Percentiles rank a stretch among this genome's conserved stretches.
Evolutionary conservation across 2,329 filamentous ascomycete genomes (phyloP).

Genomic region (Apiospora kogelbergensis): DNA sequence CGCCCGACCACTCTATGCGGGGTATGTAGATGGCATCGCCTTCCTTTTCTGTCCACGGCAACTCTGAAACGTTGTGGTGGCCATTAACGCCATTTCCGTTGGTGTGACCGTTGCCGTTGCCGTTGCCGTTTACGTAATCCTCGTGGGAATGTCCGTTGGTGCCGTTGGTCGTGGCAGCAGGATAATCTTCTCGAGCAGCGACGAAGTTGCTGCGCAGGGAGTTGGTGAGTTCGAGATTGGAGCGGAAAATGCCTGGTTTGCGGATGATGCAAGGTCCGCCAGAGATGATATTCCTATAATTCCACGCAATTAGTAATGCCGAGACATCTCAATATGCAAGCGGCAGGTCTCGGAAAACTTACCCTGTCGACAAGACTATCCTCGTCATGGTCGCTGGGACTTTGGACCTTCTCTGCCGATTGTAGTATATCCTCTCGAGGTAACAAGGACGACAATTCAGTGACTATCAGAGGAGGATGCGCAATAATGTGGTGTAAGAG

Average conservation of each 20-base stretch:
- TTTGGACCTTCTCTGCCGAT: not conserved
- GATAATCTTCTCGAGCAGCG: slow-evolving; percentile 67
- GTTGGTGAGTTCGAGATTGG: slow-evolving; percentile 89
- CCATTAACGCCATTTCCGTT: slow-evolving; percentile 29
- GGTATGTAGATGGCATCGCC: slow-evolving; percentile 71
- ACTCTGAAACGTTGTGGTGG: slow-evolving; percentile 34
- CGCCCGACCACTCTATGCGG: slow-evolving; percentile 68
- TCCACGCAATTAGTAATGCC: slow-evolving; percentile 24
- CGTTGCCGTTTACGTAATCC: slow-evolving; percentile 25
- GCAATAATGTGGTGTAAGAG: not conserved
- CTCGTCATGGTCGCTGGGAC: slow-evolving; percentile 58
- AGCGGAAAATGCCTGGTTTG: slow-evolving; percentile 74
- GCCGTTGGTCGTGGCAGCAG: slow-evolving; percentile 26
- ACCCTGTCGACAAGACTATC: slow-evolving; percentile 85
- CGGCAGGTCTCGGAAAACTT: slow-evolving; percentile 36
- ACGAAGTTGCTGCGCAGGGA: slow-evolving; percentile 82
- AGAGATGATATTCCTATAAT: slow-evolving; percentile 74
- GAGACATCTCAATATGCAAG: slow-evolving; percentile 11
- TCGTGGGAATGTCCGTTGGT: slow-evolving; percentile 26
- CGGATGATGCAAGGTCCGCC: slow-evolving; percentile 81
- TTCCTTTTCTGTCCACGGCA: slow-evolving; percentile 67
- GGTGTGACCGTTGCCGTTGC: slow-evolving; percentile 19
- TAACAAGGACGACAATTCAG: not conserved
- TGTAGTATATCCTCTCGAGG: not conserved
- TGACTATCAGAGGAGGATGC: not conserved